Evolutionary conservation across 768 basidiomycete species (phyloP).

Genomic region (Infundibulicybe gibba): DNA sequence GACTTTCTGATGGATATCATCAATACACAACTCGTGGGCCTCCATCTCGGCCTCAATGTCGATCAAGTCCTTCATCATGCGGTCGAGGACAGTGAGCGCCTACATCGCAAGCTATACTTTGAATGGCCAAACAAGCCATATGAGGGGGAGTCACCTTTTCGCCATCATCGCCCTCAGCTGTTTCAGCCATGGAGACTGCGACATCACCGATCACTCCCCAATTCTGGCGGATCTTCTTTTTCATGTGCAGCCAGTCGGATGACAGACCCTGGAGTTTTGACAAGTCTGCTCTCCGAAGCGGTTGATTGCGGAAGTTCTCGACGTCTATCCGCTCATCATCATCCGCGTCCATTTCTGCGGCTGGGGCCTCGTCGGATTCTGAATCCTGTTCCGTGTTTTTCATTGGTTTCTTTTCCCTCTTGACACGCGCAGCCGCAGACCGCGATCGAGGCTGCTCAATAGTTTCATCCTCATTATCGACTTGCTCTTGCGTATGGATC

Average conservation of each 20-base stretch:
- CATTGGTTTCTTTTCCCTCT: constrained; percentile 29
- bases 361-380: constrained; percentile 16
- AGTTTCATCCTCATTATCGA: constrained; percentile 48
- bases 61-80: constrained; percentile 62
- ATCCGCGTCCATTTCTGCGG: constrained; percentile 15
- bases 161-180: constrained; percentile 48
- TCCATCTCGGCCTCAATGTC: constrained; percentile 63
- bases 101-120: constrained; percentile 18
- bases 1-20: constrained; percentile 53
- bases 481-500: constrained; percentile 28
- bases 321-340: constrained; percentile 57
- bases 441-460: constrained; percentile 30
- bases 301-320: constrained; percentile 61
- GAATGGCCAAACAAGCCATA: background rate
- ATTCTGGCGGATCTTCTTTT: constrained; percentile 42
- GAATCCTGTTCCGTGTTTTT: constrained; percentile 12
- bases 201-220: constrained; percentile 47
- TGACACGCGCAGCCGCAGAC: constrained; percentile 17
- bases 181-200: constrained; percentile 59
- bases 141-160: constrained; percentile 38
- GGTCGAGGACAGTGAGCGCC: constrained; percentile 60
- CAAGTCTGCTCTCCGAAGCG: constrained; percentile 51
- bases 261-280: constrained; percentile 53
- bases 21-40: constrained; percentile 50
- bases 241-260: constrained; percentile 59